These are phyloP conservation scores for Seminavis robusta DNA, from an alignment of 108 stramenopile species.

Conservation along the genomic window DNA sequence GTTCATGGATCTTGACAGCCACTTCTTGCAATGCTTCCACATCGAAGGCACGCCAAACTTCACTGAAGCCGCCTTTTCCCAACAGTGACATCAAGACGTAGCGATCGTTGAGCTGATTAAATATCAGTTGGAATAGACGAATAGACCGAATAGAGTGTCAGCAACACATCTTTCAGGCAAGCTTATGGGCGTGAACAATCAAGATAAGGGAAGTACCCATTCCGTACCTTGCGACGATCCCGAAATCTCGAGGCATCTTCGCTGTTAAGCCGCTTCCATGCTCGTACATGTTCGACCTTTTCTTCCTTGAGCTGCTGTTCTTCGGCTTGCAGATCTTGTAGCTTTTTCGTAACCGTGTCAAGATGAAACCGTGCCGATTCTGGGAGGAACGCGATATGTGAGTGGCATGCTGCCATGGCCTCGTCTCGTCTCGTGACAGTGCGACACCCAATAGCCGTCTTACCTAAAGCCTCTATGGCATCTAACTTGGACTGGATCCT, in stretches of 20 bases:
- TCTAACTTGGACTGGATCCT: constrained; percentile 24
- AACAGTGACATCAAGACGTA: constrained; percentile 89
- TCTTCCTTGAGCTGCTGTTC: constrained; percentile 65
- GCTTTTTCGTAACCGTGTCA: constrained; percentile 43
- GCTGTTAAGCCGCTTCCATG: constrained; percentile 72
- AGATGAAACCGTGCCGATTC: constrained; percentile 71
- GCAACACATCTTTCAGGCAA: background rate
- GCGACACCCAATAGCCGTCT: no score
- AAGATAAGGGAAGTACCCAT: background rate
- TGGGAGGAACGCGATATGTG: no score
- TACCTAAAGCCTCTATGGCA: constrained; percentile 33
- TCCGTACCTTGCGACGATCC: constrained; percentile 58
- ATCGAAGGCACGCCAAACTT: constrained; percentile 98
- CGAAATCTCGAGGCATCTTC: constrained; percentile 82
- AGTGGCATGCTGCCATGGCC: no score
- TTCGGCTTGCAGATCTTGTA: constrained; percentile 54
- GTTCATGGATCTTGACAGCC: constrained; percentile 98
- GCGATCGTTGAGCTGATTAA: constrained; percentile 74
- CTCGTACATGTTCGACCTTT: constrained; percentile 71
- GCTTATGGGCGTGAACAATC: background rate
- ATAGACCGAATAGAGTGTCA: background rate
- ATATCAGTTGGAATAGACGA: background rate
- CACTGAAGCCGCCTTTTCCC: constrained; percentile 98
- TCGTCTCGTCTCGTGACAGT: no score
- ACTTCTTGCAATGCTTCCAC: constrained; percentile 77